Conservation (phyloP, 495 filamentous ascomycete genomes). For the Sabuloglossum arenarium region DNA sequence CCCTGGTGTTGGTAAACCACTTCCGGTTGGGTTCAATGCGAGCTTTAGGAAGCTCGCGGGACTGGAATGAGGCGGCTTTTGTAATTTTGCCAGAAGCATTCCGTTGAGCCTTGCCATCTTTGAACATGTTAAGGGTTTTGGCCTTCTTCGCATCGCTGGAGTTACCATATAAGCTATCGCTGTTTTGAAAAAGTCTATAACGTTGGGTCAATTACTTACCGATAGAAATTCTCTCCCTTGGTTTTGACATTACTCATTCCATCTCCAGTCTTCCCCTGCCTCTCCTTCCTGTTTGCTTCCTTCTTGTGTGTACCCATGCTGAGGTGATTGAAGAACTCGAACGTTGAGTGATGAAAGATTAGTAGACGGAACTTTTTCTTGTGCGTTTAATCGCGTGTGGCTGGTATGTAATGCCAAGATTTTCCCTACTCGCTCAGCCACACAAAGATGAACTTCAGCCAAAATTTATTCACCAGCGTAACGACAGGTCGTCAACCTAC, state of each 20-base stretch:
- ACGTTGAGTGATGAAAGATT: neutral
- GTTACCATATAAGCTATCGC: neutral
- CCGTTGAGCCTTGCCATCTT: slow-evolving; percentile 54
- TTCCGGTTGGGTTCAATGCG: slow-evolving; percentile 86
- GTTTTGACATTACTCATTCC: slow-evolving; percentile 77
- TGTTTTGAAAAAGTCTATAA: neutral
- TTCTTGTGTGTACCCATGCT: slow-evolving; percentile 93
- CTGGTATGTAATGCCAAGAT: neutral
- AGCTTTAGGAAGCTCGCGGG: slow-evolving; percentile 54
- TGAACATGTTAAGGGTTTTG: slow-evolving; percentile 69
- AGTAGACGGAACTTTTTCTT: neutral
- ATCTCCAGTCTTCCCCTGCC: slow-evolving; percentile 62
- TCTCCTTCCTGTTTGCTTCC: slow-evolving; percentile 57
- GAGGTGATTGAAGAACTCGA: neutral
- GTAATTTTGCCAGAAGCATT: slow-evolving; percentile 61
- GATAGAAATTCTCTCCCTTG: slow-evolving; percentile 95
- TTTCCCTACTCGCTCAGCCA: neutral
- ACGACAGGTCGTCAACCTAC: neutral
- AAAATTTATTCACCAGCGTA: neutral
- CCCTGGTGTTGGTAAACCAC: slow-evolving; percentile 47
- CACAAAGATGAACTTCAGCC: neutral
- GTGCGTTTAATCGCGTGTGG: neutral
- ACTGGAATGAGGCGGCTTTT: slow-evolving; percentile 69
- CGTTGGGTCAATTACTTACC: slow-evolving; percentile 20
- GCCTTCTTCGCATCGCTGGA: slow-evolving; percentile 60